Evolutionary conservation across 2,329 filamentous ascomycete genomes (phyloP), one percentile per base, ranked within the genome.

Genomic region (Fusarium concolor): DNA sequence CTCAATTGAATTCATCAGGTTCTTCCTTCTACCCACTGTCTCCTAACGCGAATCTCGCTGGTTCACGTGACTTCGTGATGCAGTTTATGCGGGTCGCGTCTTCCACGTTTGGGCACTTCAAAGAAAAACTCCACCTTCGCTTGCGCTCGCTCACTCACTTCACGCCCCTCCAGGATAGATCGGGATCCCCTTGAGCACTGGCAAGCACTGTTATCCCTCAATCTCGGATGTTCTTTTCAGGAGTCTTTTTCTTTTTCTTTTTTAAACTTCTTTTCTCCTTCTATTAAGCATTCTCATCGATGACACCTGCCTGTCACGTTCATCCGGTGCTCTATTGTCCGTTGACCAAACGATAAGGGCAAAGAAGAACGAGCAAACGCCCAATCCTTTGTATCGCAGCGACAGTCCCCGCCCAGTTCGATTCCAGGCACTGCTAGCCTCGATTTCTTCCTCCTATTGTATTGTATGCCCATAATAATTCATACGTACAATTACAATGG

Each of bases 51-150:
- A 11, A 33, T 44, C 37, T 44, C 26, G 3, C 6, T 3, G 6
- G 1, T 6, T 4, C 72, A 75, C 73, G 73, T 75, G 73, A 75
- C 44, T 65, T 70, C 73, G 73, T 61, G 73, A 73, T 63, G 49
- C 55, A 46, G 33, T 45, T 65, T 56, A 44, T 52, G 56, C 56
- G 56, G 57, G 59, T 65, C 49, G 72, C 67, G 67, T 69, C 64
- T 63, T 28, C 42, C 42, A 18, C 65, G 47, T 42, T 50, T 31
- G 31, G 57, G 22, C 59, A 44, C 38, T 38, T 59, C 38, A 54
- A 58, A 47, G 49, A 63, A 62, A 62, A 63, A 37, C 50, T 58
- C 60, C 60, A 63, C 60, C 57, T 49, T 62, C 38, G 18, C 44
- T 38, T 24, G 22, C 22, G 22, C 22, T 24, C 22, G 22, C 22